Conservation (phyloP, 2,329 filamentous ascomycete genomes). For the Diaporthe helianthi region DNA sequence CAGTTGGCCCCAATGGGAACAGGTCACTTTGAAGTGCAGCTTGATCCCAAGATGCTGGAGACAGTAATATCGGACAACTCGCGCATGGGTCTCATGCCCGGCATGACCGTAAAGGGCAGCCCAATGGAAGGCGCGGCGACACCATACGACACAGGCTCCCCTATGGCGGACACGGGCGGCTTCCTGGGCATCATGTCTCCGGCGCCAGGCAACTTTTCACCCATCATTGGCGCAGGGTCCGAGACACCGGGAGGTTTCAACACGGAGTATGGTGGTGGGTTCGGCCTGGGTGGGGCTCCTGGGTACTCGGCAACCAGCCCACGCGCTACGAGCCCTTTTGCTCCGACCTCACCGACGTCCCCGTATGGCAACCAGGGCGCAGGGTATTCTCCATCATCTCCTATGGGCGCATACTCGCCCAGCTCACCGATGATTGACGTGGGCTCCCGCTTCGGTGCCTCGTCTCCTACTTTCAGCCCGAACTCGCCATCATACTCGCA, state of each 20-base stretch:
- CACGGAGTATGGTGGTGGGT: slow-evolving; percentile 63
- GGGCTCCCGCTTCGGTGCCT: slow-evolving; percentile 60
- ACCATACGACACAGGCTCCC: slow-evolving; percentile 89
- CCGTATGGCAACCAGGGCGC: slow-evolving; percentile 63
- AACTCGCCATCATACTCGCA: slow-evolving; percentile 70
- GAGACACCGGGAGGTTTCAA: slow-evolving; percentile 72
- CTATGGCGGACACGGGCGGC: slow-evolving; percentile 72
- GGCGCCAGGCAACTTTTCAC: slow-evolving; percentile 73
- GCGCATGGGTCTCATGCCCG: slow-evolving; percentile 81
- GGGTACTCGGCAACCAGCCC: slow-evolving; percentile 62
- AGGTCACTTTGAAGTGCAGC: slow-evolving; percentile 90
- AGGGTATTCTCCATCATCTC: slow-evolving; percentile 80
- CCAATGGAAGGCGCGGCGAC: slow-evolving; percentile 86
- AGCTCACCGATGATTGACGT: slow-evolving; percentile 72
- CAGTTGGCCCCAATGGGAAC: slow-evolving; percentile 98
- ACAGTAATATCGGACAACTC: slow-evolving; percentile 94
- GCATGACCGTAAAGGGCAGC: slow-evolving; percentile 77
- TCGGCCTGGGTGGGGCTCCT: slow-evolving; percentile 44
- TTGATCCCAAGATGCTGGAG: slow-evolving; percentile 95
- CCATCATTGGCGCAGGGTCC: slow-evolving; percentile 77
- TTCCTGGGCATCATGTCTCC: slow-evolving; percentile 70
- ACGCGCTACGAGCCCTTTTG: slow-evolving; percentile 78
- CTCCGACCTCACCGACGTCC: slow-evolving; percentile 67
- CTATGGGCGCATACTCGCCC: slow-evolving; percentile 76
- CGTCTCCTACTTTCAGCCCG: slow-evolving; percentile 66